Evolutionary conservation across 148 eudicot genomes (phyloP).

Genomic region (Beta vulgaris): DNA sequence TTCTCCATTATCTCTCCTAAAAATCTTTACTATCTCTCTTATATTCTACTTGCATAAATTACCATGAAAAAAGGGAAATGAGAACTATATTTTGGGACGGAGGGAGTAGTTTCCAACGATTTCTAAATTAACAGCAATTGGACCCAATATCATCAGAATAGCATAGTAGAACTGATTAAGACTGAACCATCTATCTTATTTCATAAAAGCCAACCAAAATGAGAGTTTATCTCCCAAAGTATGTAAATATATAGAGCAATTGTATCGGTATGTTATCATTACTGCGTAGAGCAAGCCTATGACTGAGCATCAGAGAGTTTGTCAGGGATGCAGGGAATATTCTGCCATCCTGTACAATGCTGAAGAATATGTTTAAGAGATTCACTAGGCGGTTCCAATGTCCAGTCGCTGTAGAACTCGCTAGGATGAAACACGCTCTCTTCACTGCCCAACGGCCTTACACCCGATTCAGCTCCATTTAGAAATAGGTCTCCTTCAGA

Average conservation of each 20-base stretch:
- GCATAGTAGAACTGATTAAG: no score
- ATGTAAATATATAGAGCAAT: neutral
- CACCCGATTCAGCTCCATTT: slow-evolving; percentile 45
- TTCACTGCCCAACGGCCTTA: slow-evolving; percentile 31
- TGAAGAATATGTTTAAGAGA: slow-evolving; percentile 60
- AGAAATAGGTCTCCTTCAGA: slow-evolving; percentile 61
- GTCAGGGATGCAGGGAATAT: slow-evolving; percentile 35
- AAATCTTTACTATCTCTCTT: no score
- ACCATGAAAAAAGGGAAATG: no score
- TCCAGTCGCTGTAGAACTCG: slow-evolving; percentile 61
- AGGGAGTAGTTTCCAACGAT: neutral
- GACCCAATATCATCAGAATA: neutral
- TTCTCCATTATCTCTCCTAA: no score
- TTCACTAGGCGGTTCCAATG: slow-evolving; percentile 64
- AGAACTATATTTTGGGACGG: no score
- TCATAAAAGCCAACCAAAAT: neutral
- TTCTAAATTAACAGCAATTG: neutral
- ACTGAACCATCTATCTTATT: neutral
- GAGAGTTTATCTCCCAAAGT: neutral
- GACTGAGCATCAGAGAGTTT: slow-evolving; percentile 12
- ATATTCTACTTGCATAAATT: no score
- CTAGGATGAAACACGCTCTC: slow-evolving; percentile 54
- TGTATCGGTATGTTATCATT: neutral
- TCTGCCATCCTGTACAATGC: slow-evolving; percentile 76
- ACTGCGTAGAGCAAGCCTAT: neutral